Conservation (phyloP, 257 asterid genomes). For the Fraxinus anomala region DNA sequence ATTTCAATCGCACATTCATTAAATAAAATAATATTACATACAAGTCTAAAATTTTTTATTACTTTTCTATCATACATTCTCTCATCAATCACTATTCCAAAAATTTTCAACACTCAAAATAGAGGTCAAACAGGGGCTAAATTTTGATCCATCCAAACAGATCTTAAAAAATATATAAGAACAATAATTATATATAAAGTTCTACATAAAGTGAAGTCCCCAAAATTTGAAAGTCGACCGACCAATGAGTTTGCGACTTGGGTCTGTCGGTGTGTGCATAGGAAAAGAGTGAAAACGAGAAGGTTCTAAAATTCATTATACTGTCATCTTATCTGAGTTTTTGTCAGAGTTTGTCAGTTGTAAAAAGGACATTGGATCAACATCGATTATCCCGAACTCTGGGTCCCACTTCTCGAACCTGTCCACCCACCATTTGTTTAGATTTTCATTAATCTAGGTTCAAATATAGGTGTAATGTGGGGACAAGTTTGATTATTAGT, state of each 20-base stretch:
- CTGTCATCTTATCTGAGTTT: constrained; percentile 20
- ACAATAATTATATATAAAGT: too few relatives aligned
- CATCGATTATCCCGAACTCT: constrained; percentile 31
- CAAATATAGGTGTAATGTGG: background rate
- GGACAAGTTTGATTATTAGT: background rate
- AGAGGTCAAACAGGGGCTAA: too few relatives aligned
- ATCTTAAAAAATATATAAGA: too few relatives aligned
- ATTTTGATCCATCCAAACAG: too few relatives aligned
- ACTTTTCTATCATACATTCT: too few relatives aligned
- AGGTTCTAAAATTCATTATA: background rate
- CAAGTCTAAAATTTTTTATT: too few relatives aligned
- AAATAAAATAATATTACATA: too few relatives aligned
- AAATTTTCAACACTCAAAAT: too few relatives aligned
- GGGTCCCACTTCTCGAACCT: constrained; percentile 27
- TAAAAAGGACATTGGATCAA: constrained; percentile 34
- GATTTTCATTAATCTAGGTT: constrained; percentile 10
- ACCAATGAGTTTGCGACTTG: background rate
- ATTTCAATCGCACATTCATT: too few relatives aligned
- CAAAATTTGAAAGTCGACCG: background rate
- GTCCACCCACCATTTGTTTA: constrained; percentile 23
- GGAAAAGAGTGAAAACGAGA: background rate
- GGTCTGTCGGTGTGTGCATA: background rate
- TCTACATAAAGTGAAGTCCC: too few relatives aligned
- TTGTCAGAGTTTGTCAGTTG: constrained; percentile 43
- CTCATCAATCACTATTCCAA: too few relatives aligned